Evolutionary conservation across 2,329 filamentous ascomycete genomes (phyloP).

Genomic region (Trichophyton schoenleinii): DNA sequence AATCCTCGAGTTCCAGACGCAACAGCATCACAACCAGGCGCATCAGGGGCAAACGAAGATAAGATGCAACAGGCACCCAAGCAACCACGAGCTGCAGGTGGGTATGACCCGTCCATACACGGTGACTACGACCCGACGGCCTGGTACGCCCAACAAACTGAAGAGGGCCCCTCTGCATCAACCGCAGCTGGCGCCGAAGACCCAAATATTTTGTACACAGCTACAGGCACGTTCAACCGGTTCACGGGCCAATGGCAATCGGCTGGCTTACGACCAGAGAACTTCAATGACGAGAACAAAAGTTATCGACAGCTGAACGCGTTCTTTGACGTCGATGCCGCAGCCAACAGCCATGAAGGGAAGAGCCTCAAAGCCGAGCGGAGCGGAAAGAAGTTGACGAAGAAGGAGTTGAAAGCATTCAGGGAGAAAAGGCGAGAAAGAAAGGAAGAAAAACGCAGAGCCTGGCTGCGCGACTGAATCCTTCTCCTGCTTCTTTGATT

Average conservation of each 20-base stretch:
- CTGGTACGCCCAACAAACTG: conserved; percentile 61
- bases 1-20: conserved; percentile 60
- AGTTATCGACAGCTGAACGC: conserved; percentile 78
- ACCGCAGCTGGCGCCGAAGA: conserved; percentile 25
- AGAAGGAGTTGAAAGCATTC: conserved; percentile 78
- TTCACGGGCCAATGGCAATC: conserved; percentile 77
- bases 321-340: conserved; percentile 91
- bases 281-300: conserved; percentile 79
- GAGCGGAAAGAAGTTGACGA: conserved; percentile 67
- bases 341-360: conserved; percentile 81
- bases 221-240: conserved; percentile 73
- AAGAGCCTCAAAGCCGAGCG: conserved; percentile 84
- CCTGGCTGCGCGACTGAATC: conserved; percentile 75
- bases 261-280: conserved; percentile 54
- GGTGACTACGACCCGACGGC: conserved; percentile 92
- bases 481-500: background rate
- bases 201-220: conserved; percentile 45
- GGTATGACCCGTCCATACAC: conserved; percentile 93
- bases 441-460: conserved; percentile 88
- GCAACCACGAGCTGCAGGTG: conserved; percentile 36
- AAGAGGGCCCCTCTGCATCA: conserved; percentile 25
- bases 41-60: conserved; percentile 21
- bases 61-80: conserved; percentile 22
- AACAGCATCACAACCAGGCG: conserved; percentile 14
- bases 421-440: conserved; percentile 77